These are phyloP conservation scores for Fallopia convolvulus DNA, from an alignment of 148 eudicot genomes.

Conservation along the genomic window DNA sequence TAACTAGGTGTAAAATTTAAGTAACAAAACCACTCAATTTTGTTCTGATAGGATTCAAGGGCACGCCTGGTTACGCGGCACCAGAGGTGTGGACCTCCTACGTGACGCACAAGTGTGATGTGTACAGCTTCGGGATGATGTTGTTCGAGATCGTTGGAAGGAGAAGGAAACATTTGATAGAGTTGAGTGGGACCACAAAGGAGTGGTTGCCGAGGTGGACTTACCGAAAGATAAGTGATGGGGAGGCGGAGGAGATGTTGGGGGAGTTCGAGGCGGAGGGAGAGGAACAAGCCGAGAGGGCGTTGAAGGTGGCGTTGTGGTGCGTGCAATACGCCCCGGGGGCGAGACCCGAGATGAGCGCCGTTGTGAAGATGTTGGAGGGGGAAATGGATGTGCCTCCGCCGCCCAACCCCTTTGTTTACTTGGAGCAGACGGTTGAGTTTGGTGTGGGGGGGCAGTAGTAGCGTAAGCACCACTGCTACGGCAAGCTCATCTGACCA, in stretches of 20 bases:
- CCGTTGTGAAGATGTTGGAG: conserved; percentile 27
- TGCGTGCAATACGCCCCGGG: conserved; percentile 25
- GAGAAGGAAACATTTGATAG: conserved; percentile 18
- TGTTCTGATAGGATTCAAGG: conserved; percentile 1
- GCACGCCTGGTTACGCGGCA: conserved; percentile 28
- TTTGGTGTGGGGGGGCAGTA: background rate
- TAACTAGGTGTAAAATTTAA: no score
- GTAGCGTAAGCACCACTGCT: background rate
- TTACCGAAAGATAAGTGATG: conserved; percentile 12
- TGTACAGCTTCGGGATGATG: conserved; percentile 30
- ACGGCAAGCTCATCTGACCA: background rate
- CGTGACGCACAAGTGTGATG: conserved; percentile 27
- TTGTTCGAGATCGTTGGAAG: conserved; percentile 26
- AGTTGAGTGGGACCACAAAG: conserved; percentile 13
- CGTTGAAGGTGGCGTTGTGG: conserved; percentile 28
- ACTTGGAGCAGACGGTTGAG: conserved; percentile 7
- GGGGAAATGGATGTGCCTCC: conserved; percentile 21
- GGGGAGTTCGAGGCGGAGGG: conserved; percentile 10
- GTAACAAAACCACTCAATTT: no score
- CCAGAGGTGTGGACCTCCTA: conserved; percentile 29
- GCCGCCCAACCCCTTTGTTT: conserved; percentile 29
- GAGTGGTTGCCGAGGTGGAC: conserved; percentile 31
- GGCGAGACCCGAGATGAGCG: conserved; percentile 26
- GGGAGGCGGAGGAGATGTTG: conserved; percentile 17
- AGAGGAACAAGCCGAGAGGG: conserved; percentile 12